Evolutionary conservation across 2,329 filamentous ascomycete genomes (phyloP).

Genomic region (Penicillium hordei): DNA sequence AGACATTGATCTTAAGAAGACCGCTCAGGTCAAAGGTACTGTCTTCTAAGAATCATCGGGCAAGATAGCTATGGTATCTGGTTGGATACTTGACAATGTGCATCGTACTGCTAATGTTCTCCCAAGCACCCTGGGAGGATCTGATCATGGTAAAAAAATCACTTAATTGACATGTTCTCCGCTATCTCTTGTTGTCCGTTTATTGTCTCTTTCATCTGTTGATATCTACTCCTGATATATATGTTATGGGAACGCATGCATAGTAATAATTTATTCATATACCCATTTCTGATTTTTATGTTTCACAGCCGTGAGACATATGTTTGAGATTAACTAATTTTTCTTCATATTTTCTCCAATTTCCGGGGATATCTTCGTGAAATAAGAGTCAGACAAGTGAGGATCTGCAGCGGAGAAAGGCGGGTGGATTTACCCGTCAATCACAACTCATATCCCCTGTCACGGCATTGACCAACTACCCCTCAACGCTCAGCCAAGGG

Average conservation of each 20-base stretch:
- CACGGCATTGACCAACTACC: not conserved
- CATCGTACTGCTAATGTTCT: not conserved
- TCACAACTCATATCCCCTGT: slow-evolving; percentile 7
- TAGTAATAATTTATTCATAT: too few relatives aligned
- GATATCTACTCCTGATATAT: not conserved
- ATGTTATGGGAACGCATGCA: not conserved
- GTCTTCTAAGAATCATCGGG: slow-evolving; percentile 43
- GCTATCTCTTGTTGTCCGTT: not conserved
- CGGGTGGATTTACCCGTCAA: slow-evolving; percentile 19
- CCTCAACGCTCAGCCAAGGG: not conserved
- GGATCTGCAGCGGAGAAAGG: slow-evolving; percentile 16
- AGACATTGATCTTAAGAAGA: slow-evolving; percentile 52
- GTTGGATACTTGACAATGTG: too few relatives aligned
- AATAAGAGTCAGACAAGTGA: slow-evolving; percentile 3
- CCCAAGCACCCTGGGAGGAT: not conserved
- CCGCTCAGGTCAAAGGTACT: slow-evolving; percentile 51
- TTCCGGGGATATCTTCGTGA: too few relatives aligned
- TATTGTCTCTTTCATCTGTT: not conserved
- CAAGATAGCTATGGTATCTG: not conserved
- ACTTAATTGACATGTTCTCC: not conserved
- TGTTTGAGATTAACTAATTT: too few relatives aligned
- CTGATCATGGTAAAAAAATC: too few relatives aligned
- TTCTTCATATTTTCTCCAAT: too few relatives aligned
- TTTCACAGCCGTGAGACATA: too few relatives aligned
- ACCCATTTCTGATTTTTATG: too few relatives aligned